Evolutionary conservation across 495 filamentous ascomycete species (phyloP).

Genomic region (Parathielavia hyrcaniae): DNA sequence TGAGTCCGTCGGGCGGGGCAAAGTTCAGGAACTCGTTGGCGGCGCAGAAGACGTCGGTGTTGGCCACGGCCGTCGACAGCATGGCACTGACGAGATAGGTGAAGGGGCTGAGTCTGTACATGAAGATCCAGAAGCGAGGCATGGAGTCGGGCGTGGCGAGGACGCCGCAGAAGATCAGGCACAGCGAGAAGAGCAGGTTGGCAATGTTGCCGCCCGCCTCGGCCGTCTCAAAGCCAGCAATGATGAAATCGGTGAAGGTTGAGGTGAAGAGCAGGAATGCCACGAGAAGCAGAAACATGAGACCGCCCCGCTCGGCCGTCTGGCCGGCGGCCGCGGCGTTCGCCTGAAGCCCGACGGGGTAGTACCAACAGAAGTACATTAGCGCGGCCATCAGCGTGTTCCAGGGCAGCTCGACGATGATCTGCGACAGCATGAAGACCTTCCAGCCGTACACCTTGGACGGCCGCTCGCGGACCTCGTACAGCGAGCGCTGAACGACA

Average conservation of each 20-base stretch:
- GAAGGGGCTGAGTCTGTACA: conserved; percentile 73
- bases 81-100: conserved; percentile 63
- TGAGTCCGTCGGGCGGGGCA: conserved; percentile 45
- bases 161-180: conserved; percentile 68
- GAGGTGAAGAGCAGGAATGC: conserved; percentile 64
- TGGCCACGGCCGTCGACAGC: conserved; percentile 56
- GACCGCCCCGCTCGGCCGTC: conserved; percentile 53
- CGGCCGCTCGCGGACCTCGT: conserved; percentile 79
- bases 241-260: conserved; percentile 63
- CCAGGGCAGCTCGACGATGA: conserved; percentile 71
- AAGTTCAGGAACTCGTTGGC: conserved; percentile 54
- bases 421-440: conserved; percentile 73
- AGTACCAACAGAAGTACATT: conserved; percentile 73
- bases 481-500: conserved; percentile 67
- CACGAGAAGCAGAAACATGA: conserved; percentile 61
- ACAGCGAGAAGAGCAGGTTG: conserved; percentile 60
- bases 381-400: conserved; percentile 62
- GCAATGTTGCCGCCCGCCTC: conserved; percentile 61
- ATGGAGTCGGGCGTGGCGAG: conserved; percentile 56
- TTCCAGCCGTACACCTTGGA: conserved; percentile 79
- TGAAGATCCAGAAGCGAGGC: conserved; percentile 78
- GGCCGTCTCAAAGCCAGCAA: conserved; percentile 60
- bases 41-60: conserved; percentile 53
- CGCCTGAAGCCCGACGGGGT: conserved; percentile 67
- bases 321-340: conserved; percentile 57